These are phyloP conservation scores for Collybia nuda DNA, from an alignment of 768 basidiomycete genomes.

Conservation along the genomic window DNA sequence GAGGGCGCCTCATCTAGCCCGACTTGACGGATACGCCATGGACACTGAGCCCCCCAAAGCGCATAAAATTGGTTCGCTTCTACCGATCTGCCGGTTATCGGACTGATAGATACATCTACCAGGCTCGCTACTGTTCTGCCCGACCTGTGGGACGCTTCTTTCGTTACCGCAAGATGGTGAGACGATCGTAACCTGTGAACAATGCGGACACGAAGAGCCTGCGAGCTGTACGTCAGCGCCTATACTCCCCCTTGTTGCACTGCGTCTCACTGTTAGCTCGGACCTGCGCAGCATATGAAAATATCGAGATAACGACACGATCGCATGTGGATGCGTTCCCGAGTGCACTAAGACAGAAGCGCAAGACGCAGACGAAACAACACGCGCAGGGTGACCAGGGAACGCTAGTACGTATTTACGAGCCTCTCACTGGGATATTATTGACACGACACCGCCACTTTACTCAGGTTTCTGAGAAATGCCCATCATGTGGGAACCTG, in stretches of 20 bases:
- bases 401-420: constrained; percentile 35
- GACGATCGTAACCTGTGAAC: constrained; percentile 77
- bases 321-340: constrained; percentile 97
- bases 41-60: constrained; percentile 15
- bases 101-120: neutral
- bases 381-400: constrained; percentile 73
- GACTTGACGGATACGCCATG: too few relatives aligned
- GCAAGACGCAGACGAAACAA: constrained; percentile 84
- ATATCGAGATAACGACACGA: constrained; percentile 83
- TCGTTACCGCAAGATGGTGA: constrained; percentile 77
- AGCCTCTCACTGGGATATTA: neutral
- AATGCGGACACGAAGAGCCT: constrained; percentile 85
- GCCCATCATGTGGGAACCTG: constrained; percentile 81
- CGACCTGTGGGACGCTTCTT: constrained; percentile 87
- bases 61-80: constrained; percentile 45
- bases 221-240: constrained; percentile 72
- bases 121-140: constrained; percentile 96
- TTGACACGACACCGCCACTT: neutral
- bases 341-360: constrained; percentile 79
- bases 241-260: neutral
- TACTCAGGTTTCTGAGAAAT: constrained; percentile 81
- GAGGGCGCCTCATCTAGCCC: too few relatives aligned
- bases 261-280: neutral
- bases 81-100: neutral
- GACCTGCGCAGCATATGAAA: constrained; percentile 75